Conservation (phyloP, 1,284 basidiomycete genomes). For the Ganoderma lingzhi region DNA sequence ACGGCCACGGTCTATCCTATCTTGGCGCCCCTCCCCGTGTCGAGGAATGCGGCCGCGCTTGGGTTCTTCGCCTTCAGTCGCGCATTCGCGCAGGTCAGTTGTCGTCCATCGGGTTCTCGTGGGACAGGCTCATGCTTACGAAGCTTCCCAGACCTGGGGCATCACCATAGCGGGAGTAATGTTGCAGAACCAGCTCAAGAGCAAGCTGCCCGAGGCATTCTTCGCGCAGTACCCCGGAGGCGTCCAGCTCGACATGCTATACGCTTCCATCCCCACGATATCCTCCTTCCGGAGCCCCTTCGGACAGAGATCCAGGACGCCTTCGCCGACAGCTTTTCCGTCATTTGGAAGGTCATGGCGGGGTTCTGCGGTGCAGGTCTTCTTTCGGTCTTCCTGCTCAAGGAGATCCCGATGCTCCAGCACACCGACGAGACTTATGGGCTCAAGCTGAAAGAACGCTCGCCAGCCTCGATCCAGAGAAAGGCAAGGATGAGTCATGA, state of each 20-base stretch:
- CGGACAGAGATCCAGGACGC: constrained; percentile 41
- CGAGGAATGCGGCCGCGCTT: constrained; percentile 40
- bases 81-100: constrained; percentile 37
- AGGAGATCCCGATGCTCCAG: constrained; percentile 44
- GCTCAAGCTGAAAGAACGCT: not conserved
- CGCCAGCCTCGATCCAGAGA: not conserved
- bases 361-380: constrained; percentile 46
- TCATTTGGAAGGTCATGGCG: constrained; percentile 46
- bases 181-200: constrained; percentile 49
- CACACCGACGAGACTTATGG: constrained; percentile 39
- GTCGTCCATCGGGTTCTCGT: not conserved
- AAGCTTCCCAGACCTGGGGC: constrained; percentile 46
- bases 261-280: constrained; percentile 47
- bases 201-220: constrained; percentile 45
- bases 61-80: constrained; percentile 44
- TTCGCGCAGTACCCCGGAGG: constrained; percentile 41
- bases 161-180: constrained; percentile 48
- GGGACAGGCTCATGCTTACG: not conserved
- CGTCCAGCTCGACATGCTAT: constrained; percentile 42
- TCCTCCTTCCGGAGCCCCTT: constrained; percentile 42
- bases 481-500: not conserved
- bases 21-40: constrained; percentile 44
- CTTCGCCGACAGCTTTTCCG: constrained; percentile 44
- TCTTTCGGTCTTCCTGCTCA: constrained; percentile 42
- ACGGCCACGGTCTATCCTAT: constrained; percentile 42